These are phyloP conservation scores for Aspergillus sp. DNA, from an alignment of 2,329 filamentous ascomycete species.

Conservation along the genomic window DNA sequence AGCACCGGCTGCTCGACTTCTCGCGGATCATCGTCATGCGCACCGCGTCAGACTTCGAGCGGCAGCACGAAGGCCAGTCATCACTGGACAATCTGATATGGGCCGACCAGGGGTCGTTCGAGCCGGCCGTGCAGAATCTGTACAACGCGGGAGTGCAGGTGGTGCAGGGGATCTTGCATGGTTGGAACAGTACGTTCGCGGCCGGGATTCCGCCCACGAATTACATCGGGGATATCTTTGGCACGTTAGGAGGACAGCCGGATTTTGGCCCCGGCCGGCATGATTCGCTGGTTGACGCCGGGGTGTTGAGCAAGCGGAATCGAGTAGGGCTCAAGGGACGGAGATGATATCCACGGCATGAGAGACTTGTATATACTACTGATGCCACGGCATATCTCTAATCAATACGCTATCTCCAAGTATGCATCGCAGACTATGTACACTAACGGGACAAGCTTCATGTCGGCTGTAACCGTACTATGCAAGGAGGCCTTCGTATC, in stretches of 20 bases:
- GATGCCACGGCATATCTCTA: no score
- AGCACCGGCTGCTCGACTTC: slow-evolving; percentile 55
- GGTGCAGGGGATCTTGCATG: slow-evolving; percentile 53
- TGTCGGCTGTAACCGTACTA: background rate
- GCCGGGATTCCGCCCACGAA: slow-evolving; percentile 52
- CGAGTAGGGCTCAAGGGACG: background rate
- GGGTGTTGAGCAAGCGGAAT: slow-evolving; percentile 12
- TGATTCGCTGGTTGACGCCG: slow-evolving; percentile 12
- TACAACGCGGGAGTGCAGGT: slow-evolving; percentile 59
- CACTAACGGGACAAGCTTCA: no score
- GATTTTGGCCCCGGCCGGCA: slow-evolving; percentile 48
- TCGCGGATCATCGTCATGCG: slow-evolving; percentile 59
- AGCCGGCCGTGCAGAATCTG: slow-evolving; percentile 56
- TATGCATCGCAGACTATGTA: no score
- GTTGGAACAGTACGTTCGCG: slow-evolving; percentile 54
- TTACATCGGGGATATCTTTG: slow-evolving; percentile 65
- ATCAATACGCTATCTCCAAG: no score
- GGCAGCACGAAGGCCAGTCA: slow-evolving; percentile 51
- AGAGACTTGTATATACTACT: no score
- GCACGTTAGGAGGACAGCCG: slow-evolving; percentile 56
- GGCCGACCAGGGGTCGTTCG: slow-evolving; percentile 55
- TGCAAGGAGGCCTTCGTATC: background rate
- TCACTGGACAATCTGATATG: slow-evolving; percentile 54
- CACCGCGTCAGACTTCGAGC: slow-evolving; percentile 63
- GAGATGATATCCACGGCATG: no score